Percentiles rank a stretch among this genome's conserved stretches.
phyloP scores from a whole-genome alignment of 176 grass and related monocot species.

The Avena insularis region DNA sequence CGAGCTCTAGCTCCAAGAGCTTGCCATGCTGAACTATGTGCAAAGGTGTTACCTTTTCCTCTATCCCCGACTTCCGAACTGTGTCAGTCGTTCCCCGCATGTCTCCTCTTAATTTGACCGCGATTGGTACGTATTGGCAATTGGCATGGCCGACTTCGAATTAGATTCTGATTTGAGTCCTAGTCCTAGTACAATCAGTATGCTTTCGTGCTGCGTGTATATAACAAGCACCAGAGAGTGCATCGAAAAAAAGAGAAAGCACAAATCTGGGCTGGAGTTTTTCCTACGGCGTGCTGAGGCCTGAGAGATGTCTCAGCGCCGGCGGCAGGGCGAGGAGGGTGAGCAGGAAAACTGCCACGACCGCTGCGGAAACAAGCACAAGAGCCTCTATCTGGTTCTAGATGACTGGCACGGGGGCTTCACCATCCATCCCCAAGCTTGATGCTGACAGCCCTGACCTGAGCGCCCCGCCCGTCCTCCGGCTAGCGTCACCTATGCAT shows the following conservation, averaged over 20 bases:
- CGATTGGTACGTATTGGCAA: too few species aligned
- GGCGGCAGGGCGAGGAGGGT: background rate
- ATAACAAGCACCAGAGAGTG: too few species aligned
- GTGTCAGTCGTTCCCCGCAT: too few species aligned
- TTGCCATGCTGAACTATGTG: conserved; percentile 60
- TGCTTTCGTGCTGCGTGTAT: too few species aligned
- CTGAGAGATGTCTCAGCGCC: background rate
- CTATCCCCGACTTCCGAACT: too few species aligned
- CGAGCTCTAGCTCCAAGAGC: conserved; percentile 88
- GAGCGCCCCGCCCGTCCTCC: background rate
- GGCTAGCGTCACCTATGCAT: background rate
- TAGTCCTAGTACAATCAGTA: too few species aligned
- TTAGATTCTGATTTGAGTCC: too few species aligned
- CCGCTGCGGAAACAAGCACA: background rate
- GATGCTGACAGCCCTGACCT: background rate
- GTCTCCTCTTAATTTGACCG: too few species aligned
- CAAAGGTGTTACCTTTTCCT: background rate
- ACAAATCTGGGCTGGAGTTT: too few species aligned
- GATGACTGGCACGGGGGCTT: background rate
- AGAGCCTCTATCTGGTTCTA: conserved; percentile 11
- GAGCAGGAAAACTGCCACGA: background rate
- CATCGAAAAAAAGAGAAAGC: background rate
- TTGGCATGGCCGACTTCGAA: too few species aligned
- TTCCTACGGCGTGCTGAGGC: too few species aligned
- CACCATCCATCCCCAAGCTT: background rate